These are phyloP conservation scores for Asterophora lycoperdoides DNA, from an alignment of 768 basidiomycete genomes.

Conservation along the genomic window DNA sequence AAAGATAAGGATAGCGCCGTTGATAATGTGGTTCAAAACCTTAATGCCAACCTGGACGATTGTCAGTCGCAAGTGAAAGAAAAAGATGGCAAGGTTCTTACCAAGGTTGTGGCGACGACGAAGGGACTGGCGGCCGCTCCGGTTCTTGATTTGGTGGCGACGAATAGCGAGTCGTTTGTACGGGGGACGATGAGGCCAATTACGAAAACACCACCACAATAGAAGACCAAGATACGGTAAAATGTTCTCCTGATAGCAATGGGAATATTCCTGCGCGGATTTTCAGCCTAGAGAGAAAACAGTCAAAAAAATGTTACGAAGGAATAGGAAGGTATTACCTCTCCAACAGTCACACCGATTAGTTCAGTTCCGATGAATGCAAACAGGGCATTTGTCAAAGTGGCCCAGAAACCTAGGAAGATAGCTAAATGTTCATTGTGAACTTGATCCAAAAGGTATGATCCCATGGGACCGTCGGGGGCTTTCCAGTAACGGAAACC, in stretches of 20 bases:
- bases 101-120: slow-evolving; percentile 45
- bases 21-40: slow-evolving; percentile 60
- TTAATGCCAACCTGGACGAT: slow-evolving; percentile 46
- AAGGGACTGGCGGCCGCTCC: slow-evolving; percentile 64
- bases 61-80: background rate
- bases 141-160: slow-evolving; percentile 40
- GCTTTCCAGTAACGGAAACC: slow-evolving; percentile 47
- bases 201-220: slow-evolving; percentile 66
- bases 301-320: background rate
- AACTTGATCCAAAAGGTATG: slow-evolving; percentile 45
- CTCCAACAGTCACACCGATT: slow-evolving; percentile 63
- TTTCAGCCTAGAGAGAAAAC: slow-evolving; percentile 44
- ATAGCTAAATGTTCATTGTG: slow-evolving; percentile 45
- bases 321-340: slow-evolving; percentile 22
- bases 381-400: slow-evolving; percentile 68
- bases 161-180: slow-evolving; percentile 44
- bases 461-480: slow-evolving; percentile 55
- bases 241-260: slow-evolving; percentile 65
- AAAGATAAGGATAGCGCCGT: slow-evolving; percentile 58
- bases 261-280: slow-evolving; percentile 72
- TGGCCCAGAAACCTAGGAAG: slow-evolving; percentile 71
- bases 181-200: slow-evolving; percentile 70
- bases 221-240: slow-evolving; percentile 54
- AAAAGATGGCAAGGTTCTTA: slow-evolving; percentile 11
- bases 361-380: slow-evolving; percentile 75